phyloP scores from a whole-genome alignment of 305 asterid genomes.

The Fraxinus ornus region DNA sequence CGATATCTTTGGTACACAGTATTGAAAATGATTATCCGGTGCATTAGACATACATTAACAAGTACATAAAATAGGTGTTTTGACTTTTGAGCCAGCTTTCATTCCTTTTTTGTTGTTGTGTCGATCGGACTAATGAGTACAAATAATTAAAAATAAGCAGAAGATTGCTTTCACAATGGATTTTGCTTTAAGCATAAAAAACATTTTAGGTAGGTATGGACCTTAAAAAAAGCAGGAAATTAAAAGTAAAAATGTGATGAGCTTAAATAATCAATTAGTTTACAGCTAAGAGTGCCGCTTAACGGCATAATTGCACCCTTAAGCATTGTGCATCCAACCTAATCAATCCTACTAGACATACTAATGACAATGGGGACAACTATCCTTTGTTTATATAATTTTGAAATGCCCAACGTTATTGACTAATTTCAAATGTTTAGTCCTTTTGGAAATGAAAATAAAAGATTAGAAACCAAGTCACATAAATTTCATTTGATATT shows the following conservation, averaged over 20 bases:
- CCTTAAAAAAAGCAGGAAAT: conserved; percentile 26
- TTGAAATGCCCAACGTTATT: neutral
- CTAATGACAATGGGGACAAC: conserved; percentile 13
- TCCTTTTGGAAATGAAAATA: neutral
- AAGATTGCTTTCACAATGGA: conserved; percentile 40
- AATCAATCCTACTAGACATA: conserved; percentile 20
- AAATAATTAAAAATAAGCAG: conserved; percentile 18
- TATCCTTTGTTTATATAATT: neutral
- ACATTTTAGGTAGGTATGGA: conserved; percentile 38
- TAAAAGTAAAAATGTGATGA: neutral
- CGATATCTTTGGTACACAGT: neutral
- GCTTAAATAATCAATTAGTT: conserved; percentile 17
- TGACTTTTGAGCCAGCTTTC: neutral
- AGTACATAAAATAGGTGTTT: conserved; percentile 5
- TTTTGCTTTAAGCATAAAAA: conserved; percentile 64
- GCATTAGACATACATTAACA: neutral
- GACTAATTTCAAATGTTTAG: neutral
- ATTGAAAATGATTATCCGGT: neutral
- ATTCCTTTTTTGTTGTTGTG: conserved; percentile 22
- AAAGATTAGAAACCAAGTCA: neutral
- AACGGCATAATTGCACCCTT: conserved; percentile 31
- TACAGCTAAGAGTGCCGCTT: conserved; percentile 42
- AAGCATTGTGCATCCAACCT: conserved; percentile 15
- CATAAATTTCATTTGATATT: neutral
- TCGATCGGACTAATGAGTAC: conserved; percentile 4